phyloP scores from a whole-genome alignment of 305 asterid genomes.

The Fraxinus sp. region DNA sequence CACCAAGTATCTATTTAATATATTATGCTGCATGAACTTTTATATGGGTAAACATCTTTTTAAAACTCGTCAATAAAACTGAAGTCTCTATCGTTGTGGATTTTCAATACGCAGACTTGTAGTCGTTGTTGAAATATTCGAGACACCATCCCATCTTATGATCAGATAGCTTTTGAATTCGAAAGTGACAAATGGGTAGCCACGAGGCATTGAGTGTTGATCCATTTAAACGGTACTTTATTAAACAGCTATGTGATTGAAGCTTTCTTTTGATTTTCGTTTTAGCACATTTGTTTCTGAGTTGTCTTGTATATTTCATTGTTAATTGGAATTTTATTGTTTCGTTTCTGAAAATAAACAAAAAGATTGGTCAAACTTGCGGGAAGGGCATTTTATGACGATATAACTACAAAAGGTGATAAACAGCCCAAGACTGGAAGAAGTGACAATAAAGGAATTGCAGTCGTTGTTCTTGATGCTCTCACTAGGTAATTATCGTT shows the following conservation, averaged over 20 bases:
- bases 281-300: not conserved
- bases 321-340: conserved; percentile 1
- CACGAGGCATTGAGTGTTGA: conserved; percentile 31
- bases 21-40: not conserved
- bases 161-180: not conserved
- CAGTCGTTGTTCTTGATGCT: conserved; percentile 86
- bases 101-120: not conserved
- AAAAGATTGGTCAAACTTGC: conserved; percentile 82
- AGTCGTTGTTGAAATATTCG: not conserved
- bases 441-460: conserved; percentile 85
- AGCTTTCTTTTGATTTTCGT: not conserved
- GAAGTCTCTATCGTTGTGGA: not conserved
- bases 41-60: not conserved
- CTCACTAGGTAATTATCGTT: conserved; percentile 60
- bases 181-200: conserved; percentile 38
- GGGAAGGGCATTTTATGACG: conserved; percentile 92
- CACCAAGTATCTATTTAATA: not conserved
- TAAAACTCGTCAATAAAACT: not conserved
- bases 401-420: conserved; percentile 69
- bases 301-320: not conserved
- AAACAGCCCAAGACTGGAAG: conserved; percentile 79
- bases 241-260: not conserved
- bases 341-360: conserved; percentile 5
- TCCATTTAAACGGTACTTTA: conserved; percentile 69
- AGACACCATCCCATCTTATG: not conserved